Percentiles rank a stretch among this genome's conserved stretches.
phyloP scores from a whole-genome alignment of 2,329 filamentous ascomycete species.

The Trichophyton benhamiae region DNA sequence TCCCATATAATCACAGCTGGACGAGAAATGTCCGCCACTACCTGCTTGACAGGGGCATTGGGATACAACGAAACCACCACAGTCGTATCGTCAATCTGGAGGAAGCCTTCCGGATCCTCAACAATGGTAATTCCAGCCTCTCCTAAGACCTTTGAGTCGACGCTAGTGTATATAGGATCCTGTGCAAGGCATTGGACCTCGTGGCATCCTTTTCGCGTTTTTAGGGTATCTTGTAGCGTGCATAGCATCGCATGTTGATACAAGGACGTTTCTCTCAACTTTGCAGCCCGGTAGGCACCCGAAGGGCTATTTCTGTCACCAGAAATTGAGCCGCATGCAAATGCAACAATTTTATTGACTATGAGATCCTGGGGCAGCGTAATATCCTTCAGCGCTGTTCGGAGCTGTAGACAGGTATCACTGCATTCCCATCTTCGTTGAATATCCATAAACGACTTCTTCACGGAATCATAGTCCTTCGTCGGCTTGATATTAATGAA shows the following conservation, averaged over 20 bases:
- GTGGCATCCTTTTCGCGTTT: neutral
- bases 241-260: constrained; percentile 19
- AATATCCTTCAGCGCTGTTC: neutral
- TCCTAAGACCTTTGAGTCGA: constrained; percentile 14
- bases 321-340: constrained; percentile 7
- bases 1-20: constrained; percentile 24
- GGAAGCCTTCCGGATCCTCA: constrained; percentile 25
- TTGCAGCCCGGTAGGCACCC: neutral
- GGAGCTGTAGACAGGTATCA: constrained; percentile 5
- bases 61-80: constrained; percentile 27
- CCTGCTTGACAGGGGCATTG: constrained; percentile 26
- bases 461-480: neutral
- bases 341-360: constrained; percentile 10
- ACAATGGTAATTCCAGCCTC: constrained; percentile 16
- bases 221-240: constrained; percentile 15
- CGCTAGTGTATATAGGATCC: constrained; percentile 19
- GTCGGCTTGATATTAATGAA: no score
- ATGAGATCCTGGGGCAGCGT: neutral
- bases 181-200: constrained; percentile 18
- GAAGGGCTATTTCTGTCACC: neutral
- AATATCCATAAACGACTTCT: neutral
- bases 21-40: constrained; percentile 29
- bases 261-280: neutral
- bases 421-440: constrained; percentile 7
- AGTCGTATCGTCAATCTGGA: constrained; percentile 27